phyloP scores from a whole-genome alignment of 345 rosid species.

The Arabidopsis suecica region DNA sequence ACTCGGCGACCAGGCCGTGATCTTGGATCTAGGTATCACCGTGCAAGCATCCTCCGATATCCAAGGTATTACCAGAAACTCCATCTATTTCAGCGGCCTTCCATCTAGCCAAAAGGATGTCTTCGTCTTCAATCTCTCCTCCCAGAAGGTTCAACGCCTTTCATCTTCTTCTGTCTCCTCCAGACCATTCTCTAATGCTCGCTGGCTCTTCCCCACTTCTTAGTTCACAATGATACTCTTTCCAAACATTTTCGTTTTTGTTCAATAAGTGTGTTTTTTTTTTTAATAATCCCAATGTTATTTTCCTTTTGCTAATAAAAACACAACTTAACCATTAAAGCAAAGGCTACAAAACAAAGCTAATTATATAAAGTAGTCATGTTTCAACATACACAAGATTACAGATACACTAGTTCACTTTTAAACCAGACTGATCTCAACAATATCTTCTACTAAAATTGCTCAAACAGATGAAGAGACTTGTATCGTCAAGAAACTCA shows the following conservation, averaged over 20 bases:
- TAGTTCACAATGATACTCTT: neutral
- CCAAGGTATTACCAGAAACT: slow-evolving; percentile 5
- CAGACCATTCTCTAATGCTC: neutral
- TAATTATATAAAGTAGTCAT: slow-evolving; percentile 16
- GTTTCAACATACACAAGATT: slow-evolving; percentile 35
- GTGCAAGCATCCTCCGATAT: slow-evolving; percentile 8
- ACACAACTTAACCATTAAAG: neutral
- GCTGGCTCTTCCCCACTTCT: slow-evolving; percentile 1
- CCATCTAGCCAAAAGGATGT: slow-evolving; percentile 1
- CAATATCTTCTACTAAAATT: slow-evolving; percentile 3
- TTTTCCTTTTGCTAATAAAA: neutral
- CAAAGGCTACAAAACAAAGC: slow-evolving; percentile 32
- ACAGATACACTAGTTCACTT: slow-evolving; percentile 25
- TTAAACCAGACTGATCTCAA: slow-evolving; percentile 4
- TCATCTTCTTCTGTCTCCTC: neutral
- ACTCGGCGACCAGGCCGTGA: neutral
- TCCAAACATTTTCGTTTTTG: neutral
- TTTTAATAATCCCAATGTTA: neutral
- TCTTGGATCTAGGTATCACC: slow-evolving; percentile 7
- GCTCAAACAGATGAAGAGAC: slow-evolving; percentile 31
- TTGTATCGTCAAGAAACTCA: slow-evolving; percentile 43
- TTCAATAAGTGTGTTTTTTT: neutral
- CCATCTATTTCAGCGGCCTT: slow-evolving; percentile 1
- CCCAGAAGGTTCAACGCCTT: slow-evolving; percentile 4
- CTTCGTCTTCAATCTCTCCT: slow-evolving; percentile 2